A percentile compares a stretch with the other conserved stretches of the same genome.
Conservation (phyloP, 1,139 yeast genomes). For the Sugiyamaella novakii region DNA sequence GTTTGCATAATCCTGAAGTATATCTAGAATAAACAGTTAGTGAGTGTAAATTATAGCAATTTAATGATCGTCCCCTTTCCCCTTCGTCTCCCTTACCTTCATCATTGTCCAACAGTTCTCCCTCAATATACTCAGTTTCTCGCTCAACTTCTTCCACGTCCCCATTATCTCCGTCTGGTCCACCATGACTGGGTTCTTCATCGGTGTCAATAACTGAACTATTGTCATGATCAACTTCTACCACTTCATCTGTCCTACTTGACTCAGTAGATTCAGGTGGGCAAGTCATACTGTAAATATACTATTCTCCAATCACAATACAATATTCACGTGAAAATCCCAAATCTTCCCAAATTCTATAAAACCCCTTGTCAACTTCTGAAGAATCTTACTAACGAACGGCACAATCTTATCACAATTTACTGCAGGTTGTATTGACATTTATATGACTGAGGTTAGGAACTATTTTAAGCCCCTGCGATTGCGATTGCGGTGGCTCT, state of each 20-base stretch:
- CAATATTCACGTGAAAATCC: too few species aligned
- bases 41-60: too few species aligned
- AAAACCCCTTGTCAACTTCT: too few species aligned
- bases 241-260: not conserved
- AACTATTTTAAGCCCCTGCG: too few species aligned
- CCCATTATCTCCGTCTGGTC: conserved; percentile 3
- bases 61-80: too few species aligned
- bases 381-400: too few species aligned
- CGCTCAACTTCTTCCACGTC: conserved; percentile 14
- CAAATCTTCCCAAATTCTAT: too few species aligned
- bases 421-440: too few species aligned
- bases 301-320: not conserved
- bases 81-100: conserved; percentile 29
- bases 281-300: conserved; percentile 1
- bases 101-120: conserved; percentile 33
- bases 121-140: conserved; percentile 29
- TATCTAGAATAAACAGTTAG: conserved; percentile 50
- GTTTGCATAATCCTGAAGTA: conserved; percentile 61
- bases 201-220: conserved; percentile 7
- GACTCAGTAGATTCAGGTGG: conserved; percentile 10
- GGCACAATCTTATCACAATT: too few species aligned
- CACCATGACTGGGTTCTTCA: conserved; percentile 9
- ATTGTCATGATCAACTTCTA: not conserved
- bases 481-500: too few species aligned
- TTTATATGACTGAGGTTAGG: too few species aligned